phyloP scores from a whole-genome alignment of 2,329 filamentous ascomycete genomes.

The Immersiporthe knoxdaviesiana region DNA sequence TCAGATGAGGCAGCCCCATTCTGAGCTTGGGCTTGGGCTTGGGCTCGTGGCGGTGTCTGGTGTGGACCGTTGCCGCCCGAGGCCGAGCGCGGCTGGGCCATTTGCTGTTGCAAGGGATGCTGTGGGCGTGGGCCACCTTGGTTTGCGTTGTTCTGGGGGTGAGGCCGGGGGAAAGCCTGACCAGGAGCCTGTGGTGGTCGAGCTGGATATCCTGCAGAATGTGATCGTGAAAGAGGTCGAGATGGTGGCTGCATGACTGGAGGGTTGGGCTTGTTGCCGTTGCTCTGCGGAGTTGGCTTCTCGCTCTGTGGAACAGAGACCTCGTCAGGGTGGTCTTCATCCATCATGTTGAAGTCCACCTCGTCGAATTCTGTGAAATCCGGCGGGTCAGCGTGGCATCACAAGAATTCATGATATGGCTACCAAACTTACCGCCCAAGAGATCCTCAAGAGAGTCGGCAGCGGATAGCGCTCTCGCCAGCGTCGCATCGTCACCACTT shows the following conservation, averaged over 20 bases:
- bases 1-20: constrained; percentile 40
- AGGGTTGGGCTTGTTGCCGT: constrained; percentile 35
- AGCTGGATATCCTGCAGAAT: constrained; percentile 37
- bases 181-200: constrained; percentile 42
- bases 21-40: constrained; percentile 24
- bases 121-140: constrained; percentile 29
- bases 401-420: constrained; percentile 25
- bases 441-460: constrained; percentile 56
- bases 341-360: constrained; percentile 71
- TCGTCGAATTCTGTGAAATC: constrained; percentile 73
- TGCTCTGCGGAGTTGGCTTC: constrained; percentile 36
- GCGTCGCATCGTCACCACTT: constrained; percentile 16
- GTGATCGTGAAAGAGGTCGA: constrained; percentile 38
- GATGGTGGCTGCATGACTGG: constrained; percentile 45
- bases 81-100: constrained; percentile 33
- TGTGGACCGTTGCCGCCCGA: constrained; percentile 32
- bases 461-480: constrained; percentile 14
- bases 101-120: constrained; percentile 31
- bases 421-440: constrained; percentile 49
- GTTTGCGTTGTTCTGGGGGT: constrained; percentile 28
- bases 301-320: constrained; percentile 58
- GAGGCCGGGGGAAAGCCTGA: constrained; percentile 20
- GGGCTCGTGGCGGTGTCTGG: constrained; percentile 31
- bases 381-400: constrained; percentile 34
- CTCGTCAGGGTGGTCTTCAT: constrained; percentile 77